These are phyloP conservation scores for Teunomyces funiuensis DNA, from an alignment of 805 yeast species.

Conservation along the genomic window DNA sequence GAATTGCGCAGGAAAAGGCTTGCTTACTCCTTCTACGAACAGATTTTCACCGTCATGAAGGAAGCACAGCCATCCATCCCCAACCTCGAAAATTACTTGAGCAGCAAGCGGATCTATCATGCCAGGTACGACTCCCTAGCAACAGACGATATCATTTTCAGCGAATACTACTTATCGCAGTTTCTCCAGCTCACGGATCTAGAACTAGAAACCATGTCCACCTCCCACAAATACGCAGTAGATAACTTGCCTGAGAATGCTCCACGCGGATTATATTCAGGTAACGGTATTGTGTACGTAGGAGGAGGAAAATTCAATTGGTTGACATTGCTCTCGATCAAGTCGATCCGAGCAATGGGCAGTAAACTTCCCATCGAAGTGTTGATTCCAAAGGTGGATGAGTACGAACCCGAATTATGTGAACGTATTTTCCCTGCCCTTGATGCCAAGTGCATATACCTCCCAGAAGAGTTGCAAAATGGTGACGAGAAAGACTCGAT, in stretches of 20 bases:
- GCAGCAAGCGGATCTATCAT: slow-evolving; percentile 50
- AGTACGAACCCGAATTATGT: slow-evolving; percentile 66
- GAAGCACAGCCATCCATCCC: slow-evolving; percentile 47
- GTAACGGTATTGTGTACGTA: slow-evolving; percentile 65
- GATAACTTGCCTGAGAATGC: slow-evolving; percentile 42
- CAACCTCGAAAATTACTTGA: slow-evolving; percentile 43
- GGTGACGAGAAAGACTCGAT: slow-evolving; percentile 16
- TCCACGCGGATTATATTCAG: slow-evolving; percentile 35
- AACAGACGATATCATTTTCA: slow-evolving; percentile 35
- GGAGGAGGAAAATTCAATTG: slow-evolving; percentile 83
- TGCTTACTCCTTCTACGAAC: slow-evolving; percentile 44
- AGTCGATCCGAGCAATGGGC: slow-evolving; percentile 63
- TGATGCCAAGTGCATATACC: slow-evolving; percentile 38
- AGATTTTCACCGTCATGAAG: slow-evolving; percentile 41
- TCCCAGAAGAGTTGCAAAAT: slow-evolving; percentile 30
- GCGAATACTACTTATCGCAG: slow-evolving; percentile 51
- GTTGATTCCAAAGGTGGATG: slow-evolving; percentile 66
- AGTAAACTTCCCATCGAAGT: slow-evolving; percentile 79
- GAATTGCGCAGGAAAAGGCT: slow-evolving; percentile 13
- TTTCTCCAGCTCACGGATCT: slow-evolving; percentile 46
- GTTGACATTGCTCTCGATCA: slow-evolving; percentile 64
- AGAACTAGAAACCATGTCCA: slow-evolving; percentile 45
- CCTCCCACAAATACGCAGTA: slow-evolving; percentile 49
- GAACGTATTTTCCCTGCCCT: slow-evolving; percentile 37
- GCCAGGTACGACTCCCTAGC: slow-evolving; percentile 45